phyloP scores from a whole-genome alignment of 805 yeast species.

The Diddensiella transvaalensis region DNA sequence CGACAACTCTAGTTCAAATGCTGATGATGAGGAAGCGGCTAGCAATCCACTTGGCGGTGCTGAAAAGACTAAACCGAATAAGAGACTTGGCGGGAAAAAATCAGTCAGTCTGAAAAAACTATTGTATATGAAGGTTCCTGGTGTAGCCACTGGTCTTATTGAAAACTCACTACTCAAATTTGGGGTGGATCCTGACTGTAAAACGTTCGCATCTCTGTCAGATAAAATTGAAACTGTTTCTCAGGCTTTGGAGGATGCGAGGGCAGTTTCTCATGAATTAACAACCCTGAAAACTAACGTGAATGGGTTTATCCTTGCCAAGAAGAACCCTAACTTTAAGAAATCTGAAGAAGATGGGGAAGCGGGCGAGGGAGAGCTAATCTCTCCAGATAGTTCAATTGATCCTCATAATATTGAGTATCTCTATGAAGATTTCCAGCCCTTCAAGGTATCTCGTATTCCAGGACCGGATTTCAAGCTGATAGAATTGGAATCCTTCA shows the following conservation, averaged over 20 bases:
- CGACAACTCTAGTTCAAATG: neutral
- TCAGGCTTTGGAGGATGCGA: slow-evolving; percentile 46
- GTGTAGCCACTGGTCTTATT: slow-evolving; percentile 74
- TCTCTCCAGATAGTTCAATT: slow-evolving; percentile 16
- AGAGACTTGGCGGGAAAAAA: slow-evolving; percentile 11
- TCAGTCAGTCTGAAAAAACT: slow-evolving; percentile 60
- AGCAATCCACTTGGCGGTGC: slow-evolving; percentile 4
- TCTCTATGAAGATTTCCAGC: slow-evolving; percentile 65
- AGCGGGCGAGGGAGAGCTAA: slow-evolving; percentile 12
- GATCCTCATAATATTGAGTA: slow-evolving; percentile 39
- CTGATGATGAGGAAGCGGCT: slow-evolving; percentile 5
- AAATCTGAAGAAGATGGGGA: slow-evolving; percentile 34
- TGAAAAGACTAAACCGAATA: neutral
- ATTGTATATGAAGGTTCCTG: slow-evolving; percentile 63
- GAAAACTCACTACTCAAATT: slow-evolving; percentile 49
- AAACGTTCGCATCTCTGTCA: neutral
- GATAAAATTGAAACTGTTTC: slow-evolving; percentile 35
- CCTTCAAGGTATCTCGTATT: slow-evolving; percentile 54
- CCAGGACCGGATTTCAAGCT: slow-evolving; percentile 33
- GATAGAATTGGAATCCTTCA: slow-evolving; percentile 59
- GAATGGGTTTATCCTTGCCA: slow-evolving; percentile 62
- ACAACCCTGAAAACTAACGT: slow-evolving; percentile 33
- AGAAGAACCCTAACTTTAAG: slow-evolving; percentile 50
- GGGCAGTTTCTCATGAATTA: slow-evolving; percentile 40
- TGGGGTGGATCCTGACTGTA: slow-evolving; percentile 42